A percentile compares a stretch with the other conserved stretches of the same genome.
Evolutionary conservation across 257 asterid species (phyloP).

Genomic region (Cruciata laevipes): DNA sequence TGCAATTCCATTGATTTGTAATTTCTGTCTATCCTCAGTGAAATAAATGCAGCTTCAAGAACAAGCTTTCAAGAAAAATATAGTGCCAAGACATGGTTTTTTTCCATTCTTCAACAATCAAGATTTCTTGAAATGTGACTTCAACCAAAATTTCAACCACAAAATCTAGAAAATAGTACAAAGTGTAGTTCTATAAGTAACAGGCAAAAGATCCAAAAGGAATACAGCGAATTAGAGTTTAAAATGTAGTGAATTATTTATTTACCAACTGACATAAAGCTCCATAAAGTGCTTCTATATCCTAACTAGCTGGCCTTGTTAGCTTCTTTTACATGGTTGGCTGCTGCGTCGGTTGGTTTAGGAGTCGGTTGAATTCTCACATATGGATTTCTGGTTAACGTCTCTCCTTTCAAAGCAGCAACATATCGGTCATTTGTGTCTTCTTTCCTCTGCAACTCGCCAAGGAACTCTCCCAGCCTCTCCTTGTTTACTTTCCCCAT

Average conservation of each 20-base stretch:
- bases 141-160: neutral
- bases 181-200: neutral
- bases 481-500: conserved; percentile 90
- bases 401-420: conserved; percentile 90
- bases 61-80: neutral
- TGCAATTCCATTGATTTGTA: neutral
- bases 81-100: neutral
- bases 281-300: neutral
- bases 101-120: neutral
- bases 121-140: neutral
- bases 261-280: neutral
- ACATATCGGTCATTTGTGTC: conserved; percentile 83
- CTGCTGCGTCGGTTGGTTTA: conserved; percentile 29
- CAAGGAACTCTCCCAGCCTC: conserved; percentile 77
- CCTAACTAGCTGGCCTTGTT: conserved; percentile 14
- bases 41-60: neutral
- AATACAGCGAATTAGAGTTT: neutral
- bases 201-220: neutral
- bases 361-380: conserved; percentile 75
- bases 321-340: conserved; percentile 8
- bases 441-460: conserved; percentile 82
- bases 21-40: neutral
- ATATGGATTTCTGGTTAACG: conserved; percentile 81
- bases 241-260: neutral
- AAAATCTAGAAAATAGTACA: neutral